Percentiles rank a stretch among this genome's conserved stretches.
Conservation (phyloP, 2,329 filamentous ascomycete genomes). For the Monilinia aucupariae region DNA sequence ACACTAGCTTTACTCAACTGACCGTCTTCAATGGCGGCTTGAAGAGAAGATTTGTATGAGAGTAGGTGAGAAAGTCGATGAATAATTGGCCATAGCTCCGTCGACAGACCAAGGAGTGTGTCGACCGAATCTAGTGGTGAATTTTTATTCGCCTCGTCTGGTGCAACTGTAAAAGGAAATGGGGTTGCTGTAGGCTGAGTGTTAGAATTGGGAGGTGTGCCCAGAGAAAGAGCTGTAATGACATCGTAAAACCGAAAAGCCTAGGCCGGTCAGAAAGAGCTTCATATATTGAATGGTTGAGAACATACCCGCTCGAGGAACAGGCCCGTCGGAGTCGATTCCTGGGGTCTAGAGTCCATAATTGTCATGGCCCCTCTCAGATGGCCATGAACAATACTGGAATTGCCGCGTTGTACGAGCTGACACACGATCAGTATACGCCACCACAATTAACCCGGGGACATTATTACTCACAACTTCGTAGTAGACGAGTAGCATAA, state of each 20-base stretch:
- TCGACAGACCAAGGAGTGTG: slow-evolving; percentile 53
- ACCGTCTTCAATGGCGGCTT: slow-evolving; percentile 40
- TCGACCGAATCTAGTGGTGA: slow-evolving; percentile 46
- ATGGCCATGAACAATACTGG: slow-evolving; percentile 55
- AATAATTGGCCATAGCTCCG: slow-evolving; percentile 58
- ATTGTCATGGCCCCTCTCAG: slow-evolving; percentile 57
- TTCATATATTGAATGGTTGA: background rate
- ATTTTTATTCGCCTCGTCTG: slow-evolving; percentile 37
- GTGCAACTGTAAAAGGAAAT: slow-evolving; percentile 44
- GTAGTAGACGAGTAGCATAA: slow-evolving; percentile 58
- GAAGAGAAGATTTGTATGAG: slow-evolving; percentile 48
- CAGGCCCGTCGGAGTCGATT: slow-evolving; percentile 46
- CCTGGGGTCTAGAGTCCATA: slow-evolving; percentile 45
- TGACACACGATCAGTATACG: slow-evolving; percentile 33
- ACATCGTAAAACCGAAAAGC: slow-evolving; percentile 62
- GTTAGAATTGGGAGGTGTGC: slow-evolving; percentile 50
- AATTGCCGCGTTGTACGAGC: slow-evolving; percentile 55
- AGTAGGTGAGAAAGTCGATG: slow-evolving; percentile 54
- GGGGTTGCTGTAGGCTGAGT: slow-evolving; percentile 45
- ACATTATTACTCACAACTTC: slow-evolving; percentile 49
- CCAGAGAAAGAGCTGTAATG: slow-evolving; percentile 56
- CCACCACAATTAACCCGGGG: background rate
- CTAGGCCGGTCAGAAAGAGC: slow-evolving; percentile 37
- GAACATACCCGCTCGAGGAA: slow-evolving; percentile 54
- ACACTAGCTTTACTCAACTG: slow-evolving; percentile 34